Percentiles rank a stretch among this genome's conserved stretches.
Evolutionary conservation across 1,284 basidiomycete genomes (phyloP).

Genomic region (Puccinia horiana): DNA sequence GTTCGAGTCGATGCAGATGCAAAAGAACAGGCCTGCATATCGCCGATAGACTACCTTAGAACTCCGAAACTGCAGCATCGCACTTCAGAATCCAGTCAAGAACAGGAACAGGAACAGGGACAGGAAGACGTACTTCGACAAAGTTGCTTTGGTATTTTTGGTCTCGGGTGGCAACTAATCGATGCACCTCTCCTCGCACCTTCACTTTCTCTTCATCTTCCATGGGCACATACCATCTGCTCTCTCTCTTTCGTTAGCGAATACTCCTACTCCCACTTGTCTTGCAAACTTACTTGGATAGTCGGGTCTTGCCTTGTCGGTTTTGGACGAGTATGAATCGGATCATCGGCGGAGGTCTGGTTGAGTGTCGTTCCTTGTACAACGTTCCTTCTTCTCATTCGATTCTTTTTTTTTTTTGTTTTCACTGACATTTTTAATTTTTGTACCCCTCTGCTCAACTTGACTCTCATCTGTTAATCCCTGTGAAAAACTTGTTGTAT

Average conservation of each 20-base stretch:
- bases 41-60: slow-evolving; percentile 92
- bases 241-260: not conserved
- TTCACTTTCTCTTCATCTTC: slow-evolving; percentile 68
- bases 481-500: no score
- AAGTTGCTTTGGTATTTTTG: slow-evolving; percentile 99
- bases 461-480: no score
- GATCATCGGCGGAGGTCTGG: slow-evolving; percentile 6
- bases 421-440: no score
- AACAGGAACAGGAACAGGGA: not conserved
- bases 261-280: no score
- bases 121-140: slow-evolving; percentile 64
- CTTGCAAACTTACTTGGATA: slow-evolving; percentile 95
- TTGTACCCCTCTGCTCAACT: no score
- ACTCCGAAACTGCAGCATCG: slow-evolving; percentile 76
- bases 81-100: not conserved
- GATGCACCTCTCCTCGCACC: slow-evolving; percentile 89
- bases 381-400: not conserved
- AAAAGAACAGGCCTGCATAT: slow-evolving; percentile 97
- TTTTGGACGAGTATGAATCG: slow-evolving; percentile 61
- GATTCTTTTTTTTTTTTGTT: no score
- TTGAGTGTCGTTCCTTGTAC: not conserved
- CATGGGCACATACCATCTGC: slow-evolving; percentile 43
- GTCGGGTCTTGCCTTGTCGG: slow-evolving; percentile 91
- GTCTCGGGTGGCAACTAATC: slow-evolving; percentile 91
- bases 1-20: slow-evolving; percentile 93